Evolutionary conservation across 2,329 filamentous ascomycete species (phyloP).

Genomic region (Nemania sp.): DNA sequence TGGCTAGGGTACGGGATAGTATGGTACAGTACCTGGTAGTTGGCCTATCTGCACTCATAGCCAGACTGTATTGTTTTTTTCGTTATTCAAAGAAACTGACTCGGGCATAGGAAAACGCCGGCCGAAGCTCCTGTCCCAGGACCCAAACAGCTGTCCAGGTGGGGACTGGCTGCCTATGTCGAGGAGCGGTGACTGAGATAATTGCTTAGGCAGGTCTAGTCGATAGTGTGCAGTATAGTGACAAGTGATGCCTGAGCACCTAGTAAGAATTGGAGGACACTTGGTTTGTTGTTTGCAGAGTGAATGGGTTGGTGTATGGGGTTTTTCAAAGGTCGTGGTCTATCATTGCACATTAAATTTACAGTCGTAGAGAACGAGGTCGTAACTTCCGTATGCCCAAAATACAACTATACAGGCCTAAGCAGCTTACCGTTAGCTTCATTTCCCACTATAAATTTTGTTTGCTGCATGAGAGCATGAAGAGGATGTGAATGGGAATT

Average conservation of each 20-base stretch:
- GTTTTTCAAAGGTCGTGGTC: slow-evolving; percentile 27
- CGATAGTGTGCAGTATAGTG: background rate
- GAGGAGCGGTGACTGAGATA: slow-evolving; percentile 26
- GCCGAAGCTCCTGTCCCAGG: slow-evolving; percentile 27
- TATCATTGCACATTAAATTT: slow-evolving; percentile 42
- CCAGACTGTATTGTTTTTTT: slow-evolving; percentile 56
- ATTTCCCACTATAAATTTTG: background rate
- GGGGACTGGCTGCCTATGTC: slow-evolving; percentile 19
- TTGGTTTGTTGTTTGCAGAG: slow-evolving; percentile 20
- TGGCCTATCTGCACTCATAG: slow-evolving; percentile 73
- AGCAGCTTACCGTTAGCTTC: slow-evolving; percentile 24
- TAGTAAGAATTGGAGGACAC: background rate
- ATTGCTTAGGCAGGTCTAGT: slow-evolving; percentile 10
- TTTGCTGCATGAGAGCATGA: slow-evolving; percentile 2
- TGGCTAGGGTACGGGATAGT: too few species aligned
- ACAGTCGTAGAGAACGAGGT: slow-evolving; percentile 29
- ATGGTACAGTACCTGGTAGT: slow-evolving; percentile 68
- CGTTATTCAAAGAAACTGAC: slow-evolving; percentile 22
- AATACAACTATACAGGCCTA: slow-evolving; percentile 25
- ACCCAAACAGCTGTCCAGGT: slow-evolving; percentile 29
- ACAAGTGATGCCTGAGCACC: background rate
- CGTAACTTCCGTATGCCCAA: slow-evolving; percentile 30
- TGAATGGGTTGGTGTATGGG: slow-evolving; percentile 7
- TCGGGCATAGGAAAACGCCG: slow-evolving; percentile 37
- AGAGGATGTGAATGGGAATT: background rate